phyloP scores from a whole-genome alignment of 257 asterid species.

The Orobanche coerulescens region DNA sequence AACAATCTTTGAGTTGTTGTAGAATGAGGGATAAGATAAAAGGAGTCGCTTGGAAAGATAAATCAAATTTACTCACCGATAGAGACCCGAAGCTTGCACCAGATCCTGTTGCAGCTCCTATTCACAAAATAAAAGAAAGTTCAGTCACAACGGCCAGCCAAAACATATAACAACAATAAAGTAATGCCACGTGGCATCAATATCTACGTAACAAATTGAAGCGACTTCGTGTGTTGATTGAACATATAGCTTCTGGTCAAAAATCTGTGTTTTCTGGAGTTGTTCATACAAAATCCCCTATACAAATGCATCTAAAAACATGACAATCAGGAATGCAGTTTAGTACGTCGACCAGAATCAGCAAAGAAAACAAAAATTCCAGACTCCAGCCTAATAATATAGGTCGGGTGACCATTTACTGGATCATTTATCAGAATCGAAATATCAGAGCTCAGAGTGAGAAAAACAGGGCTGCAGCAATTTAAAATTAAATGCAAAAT shows the following conservation, averaged over 20 bases:
- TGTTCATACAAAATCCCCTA: neutral
- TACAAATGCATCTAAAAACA: neutral
- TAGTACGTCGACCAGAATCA: neutral
- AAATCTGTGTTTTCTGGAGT: neutral
- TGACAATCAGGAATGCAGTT: neutral
- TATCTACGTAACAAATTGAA: slow-evolving; percentile 1
- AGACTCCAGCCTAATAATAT: neutral
- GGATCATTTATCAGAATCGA: neutral
- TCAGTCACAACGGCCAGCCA: slow-evolving; percentile 10
- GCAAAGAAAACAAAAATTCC: neutral
- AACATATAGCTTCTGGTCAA: slow-evolving; percentile 1
- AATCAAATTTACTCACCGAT: slow-evolving; percentile 53
- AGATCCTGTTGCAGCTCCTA: slow-evolving; percentile 76
- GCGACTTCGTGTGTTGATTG: neutral
- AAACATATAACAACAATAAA: slow-evolving; percentile 8
- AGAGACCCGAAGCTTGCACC: slow-evolving; percentile 76
- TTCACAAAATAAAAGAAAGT: slow-evolving; percentile 20
- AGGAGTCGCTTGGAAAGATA: neutral
- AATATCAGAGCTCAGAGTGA: neutral
- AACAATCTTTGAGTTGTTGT: neutral
- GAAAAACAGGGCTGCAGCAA: neutral
- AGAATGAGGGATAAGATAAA: neutral
- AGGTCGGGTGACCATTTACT: neutral
- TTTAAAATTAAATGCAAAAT: neutral
- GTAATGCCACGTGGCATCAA: neutral